Evolutionary conservation across 2,329 filamentous ascomycete species (phyloP), one percentile per base, ranked within the genome.

Genomic region (Trichoderma sp.): DNA sequence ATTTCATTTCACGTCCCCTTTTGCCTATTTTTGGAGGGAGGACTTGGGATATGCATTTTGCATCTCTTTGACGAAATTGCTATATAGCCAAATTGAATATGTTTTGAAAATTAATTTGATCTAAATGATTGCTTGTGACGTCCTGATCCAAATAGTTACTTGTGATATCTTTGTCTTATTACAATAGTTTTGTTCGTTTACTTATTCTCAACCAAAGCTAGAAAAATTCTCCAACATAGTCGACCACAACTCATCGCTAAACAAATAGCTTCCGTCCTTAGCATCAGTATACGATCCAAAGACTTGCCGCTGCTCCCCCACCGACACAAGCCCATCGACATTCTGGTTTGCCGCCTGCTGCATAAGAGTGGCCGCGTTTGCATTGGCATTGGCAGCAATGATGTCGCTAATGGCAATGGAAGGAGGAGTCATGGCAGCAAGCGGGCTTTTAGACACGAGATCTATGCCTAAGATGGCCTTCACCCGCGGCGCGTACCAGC

Each of bases 71-170:
- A 63, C 43, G 47, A 70, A 61, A 43, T 70, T 63, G 69, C 62
- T 71, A 60, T 36, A 56, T 64, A 71, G 69, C 61, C 53, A 71
- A 71, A 65, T 71, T 69, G 61, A 71, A 66, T 9, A 66, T 60
- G 68, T 71, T 39, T 63, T 24, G 43, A 71, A 62, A 61, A 32
- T n/a, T 15, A n/a, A 43, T n/a, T 8, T 65, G 14, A 56, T 24
- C 12, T n/a, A n/a, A n/a, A n/a, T n/a, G n/a, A 43, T 43, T n/a
- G 11, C 30, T 32, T 32, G 30, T 32, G 30, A 32, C 11, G 30
- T 11, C 30, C 30, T 34, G 32, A 34, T 34, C 11, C 4, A 5
- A 34, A 34, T 34, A 34, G 1, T 34, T 34, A 12, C 12, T 34
- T 34, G 12, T 34, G 12, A 21, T 51, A 1, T 21, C 18, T 21